phyloP scores from a whole-genome alignment of 2,329 filamentous ascomycete genomes.

The Alternaria novae-zelandiae region DNA sequence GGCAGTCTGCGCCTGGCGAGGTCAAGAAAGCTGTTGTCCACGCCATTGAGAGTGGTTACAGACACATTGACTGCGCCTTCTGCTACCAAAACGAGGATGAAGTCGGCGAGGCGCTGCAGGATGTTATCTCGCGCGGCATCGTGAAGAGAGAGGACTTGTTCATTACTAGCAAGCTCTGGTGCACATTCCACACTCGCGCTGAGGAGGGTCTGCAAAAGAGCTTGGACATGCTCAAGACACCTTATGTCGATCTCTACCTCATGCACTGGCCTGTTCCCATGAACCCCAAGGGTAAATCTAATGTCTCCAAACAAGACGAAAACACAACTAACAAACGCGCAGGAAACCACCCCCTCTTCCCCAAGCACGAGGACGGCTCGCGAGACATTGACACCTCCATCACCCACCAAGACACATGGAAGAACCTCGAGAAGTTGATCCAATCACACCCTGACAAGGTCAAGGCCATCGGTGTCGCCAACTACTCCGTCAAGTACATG shows the following conservation, averaged over 20 bases:
- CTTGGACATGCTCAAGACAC: constrained; percentile 73
- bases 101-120: constrained; percentile 77
- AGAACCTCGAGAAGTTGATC: constrained; percentile 71
- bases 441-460: constrained; percentile 53
- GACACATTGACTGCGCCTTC: constrained; percentile 73
- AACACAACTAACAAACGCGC: not conserved
- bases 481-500: constrained; percentile 57
- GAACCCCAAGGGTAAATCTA: constrained; percentile 70
- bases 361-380: constrained; percentile 73
- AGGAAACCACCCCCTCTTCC: constrained; percentile 76
- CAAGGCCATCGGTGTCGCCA: constrained; percentile 59
- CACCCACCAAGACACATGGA: constrained; percentile 79
- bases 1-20: constrained; percentile 52
- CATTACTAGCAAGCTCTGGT: constrained; percentile 86
- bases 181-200: constrained; percentile 74
- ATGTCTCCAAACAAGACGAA: not conserved
- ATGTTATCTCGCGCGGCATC: constrained; percentile 71
- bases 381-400: constrained; percentile 74
- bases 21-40: constrained; percentile 57
- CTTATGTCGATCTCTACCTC: constrained; percentile 82
- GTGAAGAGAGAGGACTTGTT: constrained; percentile 81
- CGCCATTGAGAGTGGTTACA: constrained; percentile 57
- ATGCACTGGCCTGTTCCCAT: constrained; percentile 85
- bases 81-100: constrained; percentile 84
- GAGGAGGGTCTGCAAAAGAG: constrained; percentile 75